A percentile compares a stretch with the other conserved stretches of the same genome.
These are phyloP conservation scores for Caryopteris hybrid DNA, from an alignment of 305 asterid species.

Conservation along the genomic window DNA sequence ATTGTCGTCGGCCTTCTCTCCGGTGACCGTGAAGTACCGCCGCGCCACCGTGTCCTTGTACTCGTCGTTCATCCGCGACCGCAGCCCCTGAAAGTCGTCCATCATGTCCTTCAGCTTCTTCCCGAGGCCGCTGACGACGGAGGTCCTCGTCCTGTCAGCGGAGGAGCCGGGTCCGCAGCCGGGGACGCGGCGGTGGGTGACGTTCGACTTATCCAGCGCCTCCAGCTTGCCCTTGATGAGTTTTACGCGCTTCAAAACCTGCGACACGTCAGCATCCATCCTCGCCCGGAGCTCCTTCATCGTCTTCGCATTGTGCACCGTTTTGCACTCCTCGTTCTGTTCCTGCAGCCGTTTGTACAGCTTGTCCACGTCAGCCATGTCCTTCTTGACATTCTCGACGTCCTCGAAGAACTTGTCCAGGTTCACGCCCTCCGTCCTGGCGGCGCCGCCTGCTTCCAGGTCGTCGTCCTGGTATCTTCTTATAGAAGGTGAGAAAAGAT, in stretches of 20 bases:
- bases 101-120: conserved; percentile 63
- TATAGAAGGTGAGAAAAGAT: conserved; percentile 74
- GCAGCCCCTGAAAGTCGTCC: conserved; percentile 78
- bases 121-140: conserved; percentile 70
- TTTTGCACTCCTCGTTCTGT: conserved; percentile 59
- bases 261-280: conserved; percentile 69
- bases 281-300: conserved; percentile 58
- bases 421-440: conserved; percentile 37
- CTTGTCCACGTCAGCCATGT: conserved; percentile 58
- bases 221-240: conserved; percentile 59
- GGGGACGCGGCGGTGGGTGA: conserved; percentile 38
- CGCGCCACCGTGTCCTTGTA: conserved; percentile 73
- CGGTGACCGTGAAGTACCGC: conserved; percentile 66
- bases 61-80: conserved; percentile 62
- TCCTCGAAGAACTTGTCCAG: conserved; percentile 67
- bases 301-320: conserved; percentile 44
- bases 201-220: conserved; percentile 57
- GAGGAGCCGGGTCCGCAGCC: conserved; percentile 79
- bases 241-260: conserved; percentile 57
- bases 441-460: conserved; percentile 45
- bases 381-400: conserved; percentile 62
- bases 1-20: conserved; percentile 56
- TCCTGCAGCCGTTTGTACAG: conserved; percentile 55
- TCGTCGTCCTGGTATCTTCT: conserved; percentile 60
- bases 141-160: conserved; percentile 59